Percentiles rank a stretch among this genome's conserved stretches.
Evolutionary conservation across 139 green algal genomes (phyloP).

Genomic region (Tetradesmus obliquus): DNA sequence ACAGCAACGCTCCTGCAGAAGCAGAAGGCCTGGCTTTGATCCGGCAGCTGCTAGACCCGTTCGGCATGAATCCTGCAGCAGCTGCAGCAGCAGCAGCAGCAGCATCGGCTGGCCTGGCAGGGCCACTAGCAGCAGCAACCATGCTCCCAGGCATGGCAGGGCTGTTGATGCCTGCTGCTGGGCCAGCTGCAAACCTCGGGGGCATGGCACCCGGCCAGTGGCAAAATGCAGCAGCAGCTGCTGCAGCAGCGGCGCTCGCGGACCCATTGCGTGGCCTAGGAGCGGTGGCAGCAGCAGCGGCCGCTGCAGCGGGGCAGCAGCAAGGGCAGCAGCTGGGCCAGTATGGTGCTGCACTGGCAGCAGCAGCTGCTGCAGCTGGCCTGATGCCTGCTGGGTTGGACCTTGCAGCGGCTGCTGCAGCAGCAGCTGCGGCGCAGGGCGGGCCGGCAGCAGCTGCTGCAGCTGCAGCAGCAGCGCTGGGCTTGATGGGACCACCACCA

Average conservation of each 20-base stretch:
- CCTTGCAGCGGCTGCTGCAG: constrained; percentile 19
- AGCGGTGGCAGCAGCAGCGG: constrained; percentile 1
- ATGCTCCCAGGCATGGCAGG: not conserved
- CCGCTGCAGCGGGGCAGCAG: constrained; percentile 35
- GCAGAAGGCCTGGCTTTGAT: not conserved
- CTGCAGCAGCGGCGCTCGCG: not conserved
- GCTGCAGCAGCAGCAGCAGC: constrained; percentile 2
- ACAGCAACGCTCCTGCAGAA: not conserved
- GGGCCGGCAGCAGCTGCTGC: constrained; percentile 30
- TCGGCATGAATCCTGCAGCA: not conserved
- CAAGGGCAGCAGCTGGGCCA: constrained; percentile 11
- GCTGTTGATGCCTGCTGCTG: not conserved
- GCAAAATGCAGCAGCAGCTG: constrained; percentile 18
- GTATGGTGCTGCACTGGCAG: constrained; percentile 15
- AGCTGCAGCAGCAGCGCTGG: constrained; percentile 18
- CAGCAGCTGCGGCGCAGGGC: not conserved
- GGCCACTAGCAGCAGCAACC: not conserved
- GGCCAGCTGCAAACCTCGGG: not conserved
- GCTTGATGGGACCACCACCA: not conserved
- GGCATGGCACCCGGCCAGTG: not conserved
- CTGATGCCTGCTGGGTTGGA: constrained; percentile 29
- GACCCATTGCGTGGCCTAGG: not conserved
- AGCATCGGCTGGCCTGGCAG: not conserved
- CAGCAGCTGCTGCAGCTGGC: constrained; percentile 8
- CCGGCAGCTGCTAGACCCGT: not conserved